Evolutionary conservation across 2,329 filamentous ascomycete genomes (phyloP).

Genomic region (Magnaporthales sp.): DNA sequence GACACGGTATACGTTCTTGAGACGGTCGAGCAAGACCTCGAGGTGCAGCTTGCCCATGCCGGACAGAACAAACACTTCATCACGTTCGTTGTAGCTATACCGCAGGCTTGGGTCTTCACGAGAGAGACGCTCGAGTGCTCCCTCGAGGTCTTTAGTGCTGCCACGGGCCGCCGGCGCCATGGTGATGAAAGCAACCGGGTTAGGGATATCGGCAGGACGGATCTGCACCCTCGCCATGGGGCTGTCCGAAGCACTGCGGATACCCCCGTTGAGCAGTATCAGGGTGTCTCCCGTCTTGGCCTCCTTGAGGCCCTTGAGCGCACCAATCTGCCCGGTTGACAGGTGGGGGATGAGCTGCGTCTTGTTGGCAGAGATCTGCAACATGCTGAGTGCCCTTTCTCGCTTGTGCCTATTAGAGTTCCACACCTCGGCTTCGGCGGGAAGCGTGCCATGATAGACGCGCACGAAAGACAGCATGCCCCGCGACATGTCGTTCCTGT

Average conservation of each 20-base stretch:
- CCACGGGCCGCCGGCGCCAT: constrained; percentile 61
- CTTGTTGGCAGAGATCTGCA: constrained; percentile 86
- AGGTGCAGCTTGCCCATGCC: constrained; percentile 96
- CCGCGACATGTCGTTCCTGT: constrained; percentile 35
- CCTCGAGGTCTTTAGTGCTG: constrained; percentile 69
- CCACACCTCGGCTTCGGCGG: constrained; percentile 67
- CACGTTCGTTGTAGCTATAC: constrained; percentile 77
- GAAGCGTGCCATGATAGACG: constrained; percentile 78
- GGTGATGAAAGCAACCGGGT: constrained; percentile 93
- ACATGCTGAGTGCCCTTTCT: constrained; percentile 70
- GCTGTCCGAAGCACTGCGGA: constrained; percentile 52
- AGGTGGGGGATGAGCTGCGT: constrained; percentile 78
- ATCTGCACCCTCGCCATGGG: constrained; percentile 70
- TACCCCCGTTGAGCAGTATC: constrained; percentile 57
- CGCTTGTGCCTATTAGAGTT: constrained; percentile 53
- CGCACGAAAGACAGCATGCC: constrained; percentile 88
- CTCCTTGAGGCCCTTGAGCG: constrained; percentile 80
- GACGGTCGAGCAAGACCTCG: constrained; percentile 81
- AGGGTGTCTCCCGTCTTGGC: constrained; percentile 93
- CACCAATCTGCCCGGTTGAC: constrained; percentile 82
- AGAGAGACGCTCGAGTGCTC: constrained; percentile 67
- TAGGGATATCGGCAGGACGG: constrained; percentile 79
- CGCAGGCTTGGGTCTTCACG: constrained; percentile 90
- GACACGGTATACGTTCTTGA: constrained; percentile 83
- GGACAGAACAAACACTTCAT: constrained; percentile 84